Conservation (phyloP, 495 filamentous ascomycete genomes). For the Penicillium taxi region DNA sequence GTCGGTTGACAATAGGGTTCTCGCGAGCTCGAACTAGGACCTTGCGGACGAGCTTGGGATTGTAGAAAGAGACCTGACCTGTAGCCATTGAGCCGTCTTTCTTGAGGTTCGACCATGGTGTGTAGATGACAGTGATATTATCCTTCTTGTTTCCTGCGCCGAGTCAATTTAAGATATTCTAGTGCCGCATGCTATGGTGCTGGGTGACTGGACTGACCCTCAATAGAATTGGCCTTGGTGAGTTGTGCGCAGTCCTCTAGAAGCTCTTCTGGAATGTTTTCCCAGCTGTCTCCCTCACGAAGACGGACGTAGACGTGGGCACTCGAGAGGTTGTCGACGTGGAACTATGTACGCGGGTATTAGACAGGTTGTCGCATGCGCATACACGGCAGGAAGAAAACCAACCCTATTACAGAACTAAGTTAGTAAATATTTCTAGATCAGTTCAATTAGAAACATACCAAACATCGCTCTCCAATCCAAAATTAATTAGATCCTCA, state of each 20-base stretch:
- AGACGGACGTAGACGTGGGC: slow-evolving; percentile 93
- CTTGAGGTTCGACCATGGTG: slow-evolving; percentile 92
- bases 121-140: slow-evolving; percentile 93
- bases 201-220: slow-evolving; percentile 48
- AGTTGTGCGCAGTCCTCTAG: slow-evolving; percentile 85
- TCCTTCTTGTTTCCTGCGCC: slow-evolving; percentile 88
- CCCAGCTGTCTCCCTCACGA: slow-evolving; percentile 75
- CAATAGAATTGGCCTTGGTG: slow-evolving; percentile 97
- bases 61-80: slow-evolving; percentile 92
- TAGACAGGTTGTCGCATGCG: slow-evolving; percentile 11
- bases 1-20: slow-evolving; percentile 86
- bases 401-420: slow-evolving; percentile 28
- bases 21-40: slow-evolving; percentile 67
- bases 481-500: slow-evolving; percentile 90
- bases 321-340: slow-evolving; percentile 94
- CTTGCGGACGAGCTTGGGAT: slow-evolving; percentile 73
- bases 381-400: slow-evolving; percentile 9
- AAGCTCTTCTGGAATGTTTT: slow-evolving; percentile 65
- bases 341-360: slow-evolving; percentile 54
- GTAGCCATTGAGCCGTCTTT: slow-evolving; percentile 95
- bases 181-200: neutral
- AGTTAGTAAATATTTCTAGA: slow-evolving; percentile 1
- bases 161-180: no score
- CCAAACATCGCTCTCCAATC: slow-evolving; percentile 94
- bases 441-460: slow-evolving; percentile 28